A percentile compares a stretch with the other conserved stretches of the same genome.
These are phyloP conservation scores for Trametes sp. DNA, from an alignment of 1,284 basidiomycete genomes.

Conservation along the genomic window DNA sequence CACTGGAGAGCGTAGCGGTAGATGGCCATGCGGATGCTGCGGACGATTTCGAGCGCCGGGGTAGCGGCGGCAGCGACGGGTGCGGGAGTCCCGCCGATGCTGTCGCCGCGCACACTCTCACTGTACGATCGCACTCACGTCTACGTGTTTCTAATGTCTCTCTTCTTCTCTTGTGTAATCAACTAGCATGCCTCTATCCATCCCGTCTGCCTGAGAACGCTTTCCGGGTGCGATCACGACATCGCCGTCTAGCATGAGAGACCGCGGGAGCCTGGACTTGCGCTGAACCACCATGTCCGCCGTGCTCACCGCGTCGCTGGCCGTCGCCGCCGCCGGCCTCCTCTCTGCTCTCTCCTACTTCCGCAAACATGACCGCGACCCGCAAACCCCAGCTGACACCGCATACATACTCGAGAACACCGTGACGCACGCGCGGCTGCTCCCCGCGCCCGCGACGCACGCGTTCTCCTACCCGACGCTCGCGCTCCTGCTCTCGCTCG, in stretches of 20 bases:
- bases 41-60: neutral
- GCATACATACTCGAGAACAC: constrained; percentile 59
- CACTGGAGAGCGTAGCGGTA: neutral
- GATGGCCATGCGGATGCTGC: constrained; percentile 3
- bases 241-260: neutral
- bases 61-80: constrained; percentile 1
- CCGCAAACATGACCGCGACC: neutral
- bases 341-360: neutral
- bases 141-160: constrained; percentile 30
- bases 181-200: constrained; percentile 7
- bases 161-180: constrained; percentile 27
- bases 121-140: constrained; percentile 31
- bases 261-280: neutral
- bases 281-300: constrained; percentile 1
- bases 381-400: neutral
- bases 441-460: constrained; percentile 61
- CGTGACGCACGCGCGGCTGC: constrained; percentile 64
- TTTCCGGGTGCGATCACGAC: neutral
- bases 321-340: constrained; percentile 1
- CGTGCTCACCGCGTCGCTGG: constrained; percentile 1
- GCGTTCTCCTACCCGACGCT: constrained; percentile 73
- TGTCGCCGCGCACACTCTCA: constrained; percentile 18
- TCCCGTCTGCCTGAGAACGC: neutral
- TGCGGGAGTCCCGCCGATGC: constrained; percentile 2
- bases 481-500: constrained; percentile 65